A percentile compares a stretch with the other conserved stretches of the same genome.
Conservation (phyloP, 441 rosid genomes). For the Pelargonium australe region DNA sequence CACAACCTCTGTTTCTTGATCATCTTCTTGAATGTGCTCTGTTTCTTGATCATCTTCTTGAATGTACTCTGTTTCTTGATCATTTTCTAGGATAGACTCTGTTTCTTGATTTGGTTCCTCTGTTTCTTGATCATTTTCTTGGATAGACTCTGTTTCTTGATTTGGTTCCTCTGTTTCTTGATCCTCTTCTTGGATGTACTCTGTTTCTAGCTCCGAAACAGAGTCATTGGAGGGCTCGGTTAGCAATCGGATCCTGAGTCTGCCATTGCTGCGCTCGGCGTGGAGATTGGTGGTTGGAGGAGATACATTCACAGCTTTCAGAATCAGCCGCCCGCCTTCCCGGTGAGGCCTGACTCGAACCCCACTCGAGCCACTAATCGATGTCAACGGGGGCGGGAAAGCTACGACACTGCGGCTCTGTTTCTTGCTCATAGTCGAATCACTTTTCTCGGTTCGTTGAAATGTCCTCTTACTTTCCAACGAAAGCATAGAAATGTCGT, state of each 20-base stretch:
- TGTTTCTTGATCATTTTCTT: too few relatives aligned
- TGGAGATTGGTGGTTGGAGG: conserved; percentile 28
- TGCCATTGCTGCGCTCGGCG: conserved; percentile 48
- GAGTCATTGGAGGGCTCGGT: not conserved
- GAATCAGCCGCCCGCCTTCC: conserved; percentile 54
- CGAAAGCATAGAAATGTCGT: conserved; percentile 3
- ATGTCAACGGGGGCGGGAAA: conserved; percentile 62
- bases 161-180: conserved; percentile 14
- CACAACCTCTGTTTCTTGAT: not conserved
- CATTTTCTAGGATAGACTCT: not conserved
- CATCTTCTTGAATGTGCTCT: not conserved
- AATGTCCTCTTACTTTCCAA: conserved; percentile 15
- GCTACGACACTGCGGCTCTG: conserved; percentile 21
- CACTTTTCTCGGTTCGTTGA: conserved; percentile 6
- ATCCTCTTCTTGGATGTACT: too few relatives aligned
- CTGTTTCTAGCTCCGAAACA: conserved; percentile 13
- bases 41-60: conserved; percentile 19
- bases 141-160: conserved; percentile 8
- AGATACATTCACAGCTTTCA: conserved; percentile 37
- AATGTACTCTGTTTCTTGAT: not conserved
- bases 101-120: conserved; percentile 12
- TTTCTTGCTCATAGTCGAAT: conserved; percentile 9
- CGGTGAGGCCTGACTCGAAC: conserved; percentile 38
- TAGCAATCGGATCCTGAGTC: conserved; percentile 41
- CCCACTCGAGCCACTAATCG: conserved; percentile 31